These are phyloP conservation scores for Beauveria brongniartii DNA, from an alignment of 2,329 filamentous ascomycete species.

Conservation along the genomic window DNA sequence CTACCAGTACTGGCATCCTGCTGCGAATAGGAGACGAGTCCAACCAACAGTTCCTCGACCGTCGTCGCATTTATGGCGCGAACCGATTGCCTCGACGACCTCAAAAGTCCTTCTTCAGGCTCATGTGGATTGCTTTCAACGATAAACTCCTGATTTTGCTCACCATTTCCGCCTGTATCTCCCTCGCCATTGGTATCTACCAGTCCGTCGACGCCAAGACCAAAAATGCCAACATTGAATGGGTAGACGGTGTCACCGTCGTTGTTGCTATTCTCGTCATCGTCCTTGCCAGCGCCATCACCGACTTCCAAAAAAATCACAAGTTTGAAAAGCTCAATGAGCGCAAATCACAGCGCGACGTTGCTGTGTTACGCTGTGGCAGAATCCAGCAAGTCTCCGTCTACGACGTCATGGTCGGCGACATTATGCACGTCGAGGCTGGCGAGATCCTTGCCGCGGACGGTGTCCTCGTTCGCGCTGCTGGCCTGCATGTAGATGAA, in stretches of 20 bases:
- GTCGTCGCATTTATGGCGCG: conserved; percentile 60
- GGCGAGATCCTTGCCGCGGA: conserved; percentile 67
- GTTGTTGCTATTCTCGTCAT: conserved; percentile 70
- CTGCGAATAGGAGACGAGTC: conserved; percentile 22
- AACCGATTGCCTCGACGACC: conserved; percentile 53
- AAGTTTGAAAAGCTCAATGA: conserved; percentile 74
- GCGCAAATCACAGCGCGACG: conserved; percentile 67
- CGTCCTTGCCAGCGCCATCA: conserved; percentile 66
- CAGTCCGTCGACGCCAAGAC: conserved; percentile 53
- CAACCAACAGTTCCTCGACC: conserved; percentile 37
- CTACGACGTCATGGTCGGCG: conserved; percentile 64
- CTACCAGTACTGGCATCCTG: conserved; percentile 19
- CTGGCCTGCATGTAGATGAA: conserved; percentile 55
- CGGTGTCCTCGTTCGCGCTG: conserved; percentile 60
- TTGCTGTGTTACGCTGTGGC: conserved; percentile 71
- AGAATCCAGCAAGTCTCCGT: conserved; percentile 61
- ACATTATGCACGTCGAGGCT: conserved; percentile 64
- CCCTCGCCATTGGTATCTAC: conserved; percentile 66
- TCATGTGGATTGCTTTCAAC: conserved; percentile 72
- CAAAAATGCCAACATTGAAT: conserved; percentile 54
- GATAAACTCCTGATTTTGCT: conserved; percentile 71
- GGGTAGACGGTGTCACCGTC: conserved; percentile 77
- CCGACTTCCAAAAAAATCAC: conserved; percentile 75
- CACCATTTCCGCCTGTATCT: conserved; percentile 63
- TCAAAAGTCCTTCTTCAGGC: conserved; percentile 58